Evolutionary conservation across 2,329 filamentous ascomycete species (phyloP), one percentile per base, ranked within the genome.

Genomic region (Chlorencoelia australis): DNA sequence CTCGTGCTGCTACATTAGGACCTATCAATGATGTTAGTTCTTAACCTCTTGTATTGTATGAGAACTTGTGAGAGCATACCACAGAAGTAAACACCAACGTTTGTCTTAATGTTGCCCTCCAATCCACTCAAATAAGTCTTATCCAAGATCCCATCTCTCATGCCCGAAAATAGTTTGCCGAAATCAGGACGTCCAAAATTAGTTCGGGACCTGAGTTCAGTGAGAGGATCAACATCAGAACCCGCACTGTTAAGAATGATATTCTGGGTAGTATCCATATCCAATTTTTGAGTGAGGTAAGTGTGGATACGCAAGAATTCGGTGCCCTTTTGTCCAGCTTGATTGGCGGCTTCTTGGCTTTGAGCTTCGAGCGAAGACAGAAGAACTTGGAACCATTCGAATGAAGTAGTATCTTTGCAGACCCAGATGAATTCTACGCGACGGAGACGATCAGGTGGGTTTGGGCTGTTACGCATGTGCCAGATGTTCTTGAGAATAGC

Each of bases 351-450:
- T 51, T 79, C 73, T 41, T 75, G 70, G 33, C 82, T 88, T 58
- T 98, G 91, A 22, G 79, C 71, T 62, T 98, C 91, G 15, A 98
- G 80, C 0, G 85, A 93, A 1, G 83, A 84, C 11, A 98, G 73
- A 1, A 98, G 76, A 2, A 83, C 87, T 59, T 98, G 91, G 69
- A 98, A 96, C 91, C 91, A 98, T 64, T 96, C 91, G 55, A 98
- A 98, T 0, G 88, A 94, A 21, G 75, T 82, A 0, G 88, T 94
- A 55, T 95, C 88, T 60, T 84, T 91, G 72, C 89, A 95, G 34
- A 96, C 81, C 91, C 91, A 98, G 66, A 98, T 93, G 63, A 98
- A 98, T 60, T 98, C 91, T 20, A 98, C 89, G 59, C 91, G 82
- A 41, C 87, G 83, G 30, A 98, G 79, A 55, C 89, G 84, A 33